phyloP scores from a whole-genome alignment of 2,329 filamentous ascomycete species.

The Teratosphaeria epicoccoides region DNA sequence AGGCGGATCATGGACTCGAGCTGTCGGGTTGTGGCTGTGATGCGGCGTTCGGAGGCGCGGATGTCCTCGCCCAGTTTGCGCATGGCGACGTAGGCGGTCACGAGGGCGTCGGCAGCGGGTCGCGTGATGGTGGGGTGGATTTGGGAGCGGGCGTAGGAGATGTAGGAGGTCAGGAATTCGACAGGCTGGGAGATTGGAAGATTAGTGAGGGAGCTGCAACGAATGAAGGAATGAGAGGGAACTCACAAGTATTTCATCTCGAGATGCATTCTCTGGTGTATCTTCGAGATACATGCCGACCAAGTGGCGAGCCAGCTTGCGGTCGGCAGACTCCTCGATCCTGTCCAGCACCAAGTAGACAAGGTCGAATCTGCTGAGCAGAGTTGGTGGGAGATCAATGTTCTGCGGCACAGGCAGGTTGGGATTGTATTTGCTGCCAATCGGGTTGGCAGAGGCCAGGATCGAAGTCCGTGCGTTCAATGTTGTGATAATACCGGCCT shows the following conservation, averaged over 20 bases:
- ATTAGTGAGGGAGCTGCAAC: not conserved
- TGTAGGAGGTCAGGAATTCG: conserved; percentile 92
- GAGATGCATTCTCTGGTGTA: conserved; percentile 71
- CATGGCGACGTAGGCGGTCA: conserved; percentile 86
- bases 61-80: conserved; percentile 66
- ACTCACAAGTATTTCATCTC: conserved; percentile 69
- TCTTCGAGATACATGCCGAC: conserved; percentile 97
- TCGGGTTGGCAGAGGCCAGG: conserved; percentile 92
- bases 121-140: conserved; percentile 73
- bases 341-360: conserved; percentile 95
- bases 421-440: conserved; percentile 94
- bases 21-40: conserved; percentile 93
- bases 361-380: conserved; percentile 90
- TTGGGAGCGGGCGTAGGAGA: conserved; percentile 84
- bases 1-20: conserved; percentile 98
- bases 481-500: conserved; percentile 72
- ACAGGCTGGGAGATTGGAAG: conserved; percentile 51
- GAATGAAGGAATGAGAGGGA: not conserved
- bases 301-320: conserved; percentile 80
- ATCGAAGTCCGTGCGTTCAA: conserved; percentile 93
- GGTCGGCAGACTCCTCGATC: conserved; percentile 80
- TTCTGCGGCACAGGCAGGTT: conserved; percentile 94
- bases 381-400: conserved; percentile 89
- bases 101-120: conserved; percentile 71
- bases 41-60: conserved; percentile 81